Evolutionary conservation across 192 early-diverging fungal genomes (phyloP).

Genomic region (Irineochytrium annulatum): DNA sequence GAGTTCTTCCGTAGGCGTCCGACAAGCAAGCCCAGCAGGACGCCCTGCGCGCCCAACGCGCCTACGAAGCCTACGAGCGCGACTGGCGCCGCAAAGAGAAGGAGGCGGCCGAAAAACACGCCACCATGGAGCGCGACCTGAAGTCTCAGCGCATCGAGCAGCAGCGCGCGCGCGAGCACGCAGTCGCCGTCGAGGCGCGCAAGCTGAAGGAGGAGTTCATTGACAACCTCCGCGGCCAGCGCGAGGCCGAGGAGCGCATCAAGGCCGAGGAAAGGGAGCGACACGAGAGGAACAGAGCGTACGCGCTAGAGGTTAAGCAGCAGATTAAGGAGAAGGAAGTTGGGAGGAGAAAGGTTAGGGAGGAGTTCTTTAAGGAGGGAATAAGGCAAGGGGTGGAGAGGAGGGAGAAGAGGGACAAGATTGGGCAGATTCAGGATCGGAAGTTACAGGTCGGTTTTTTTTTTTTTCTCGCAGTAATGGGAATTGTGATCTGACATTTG

Average conservation of each 20-base stretch:
- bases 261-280: constrained; percentile 33
- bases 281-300: constrained; percentile 41
- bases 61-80: constrained; percentile 55
- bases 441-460: constrained; percentile 43
- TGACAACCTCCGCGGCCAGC: constrained; percentile 44
- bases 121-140: constrained; percentile 35
- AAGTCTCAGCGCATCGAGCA: constrained; percentile 42
- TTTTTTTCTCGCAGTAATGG: neutral
- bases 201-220: constrained; percentile 54
- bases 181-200: constrained; percentile 53
- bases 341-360: constrained; percentile 33
- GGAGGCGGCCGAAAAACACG: constrained; percentile 39
- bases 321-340: constrained; percentile 53
- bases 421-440: constrained; percentile 49
- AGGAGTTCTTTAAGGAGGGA: constrained; percentile 62
- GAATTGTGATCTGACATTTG: neutral
- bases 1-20: constrained; percentile 35
- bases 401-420: constrained; percentile 50
- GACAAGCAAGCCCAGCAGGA: constrained; percentile 61
- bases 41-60: constrained; percentile 48
- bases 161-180: constrained; percentile 50
- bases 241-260: constrained; percentile 43
- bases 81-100: constrained; percentile 56
- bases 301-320: constrained; percentile 48
- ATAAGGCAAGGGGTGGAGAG: constrained; percentile 42